These are phyloP conservation scores for Lachancea cidri DNA, from an alignment of 805 yeast genomes.

Conservation along the genomic window DNA sequence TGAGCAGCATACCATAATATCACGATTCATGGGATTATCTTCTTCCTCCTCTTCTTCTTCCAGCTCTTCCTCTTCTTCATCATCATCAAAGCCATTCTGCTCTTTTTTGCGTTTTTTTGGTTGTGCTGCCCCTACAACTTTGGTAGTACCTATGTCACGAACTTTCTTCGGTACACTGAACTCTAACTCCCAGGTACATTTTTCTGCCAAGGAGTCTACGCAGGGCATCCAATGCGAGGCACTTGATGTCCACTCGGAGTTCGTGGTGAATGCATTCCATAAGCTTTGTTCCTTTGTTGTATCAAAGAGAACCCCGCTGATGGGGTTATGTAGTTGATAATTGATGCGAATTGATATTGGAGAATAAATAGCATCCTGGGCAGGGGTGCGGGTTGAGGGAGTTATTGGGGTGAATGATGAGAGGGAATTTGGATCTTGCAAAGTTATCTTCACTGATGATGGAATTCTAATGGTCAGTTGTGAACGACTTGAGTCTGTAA, in stretches of 20 bases:
- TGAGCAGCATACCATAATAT: slow-evolving; percentile 63
- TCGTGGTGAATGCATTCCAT: slow-evolving; percentile 87
- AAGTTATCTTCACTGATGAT: slow-evolving; percentile 46
- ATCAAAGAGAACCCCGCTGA: slow-evolving; percentile 69
- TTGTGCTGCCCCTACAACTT: slow-evolving; percentile 28
- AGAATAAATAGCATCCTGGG: slow-evolving; percentile 50
- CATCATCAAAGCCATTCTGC: slow-evolving; percentile 8
- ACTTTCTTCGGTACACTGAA: slow-evolving; percentile 79
- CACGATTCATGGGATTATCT: slow-evolving; percentile 33
- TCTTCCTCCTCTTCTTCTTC: slow-evolving; percentile 28
- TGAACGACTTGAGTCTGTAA: slow-evolving; percentile 22
- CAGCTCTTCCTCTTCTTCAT: slow-evolving; percentile 33
- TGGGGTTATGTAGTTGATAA: slow-evolving; percentile 60
- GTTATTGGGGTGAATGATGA: slow-evolving; percentile 35
- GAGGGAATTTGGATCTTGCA: slow-evolving; percentile 45
- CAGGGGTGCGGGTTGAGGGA: slow-evolving; percentile 38
- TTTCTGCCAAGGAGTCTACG: slow-evolving; percentile 80
- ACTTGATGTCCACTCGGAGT: slow-evolving; percentile 69
- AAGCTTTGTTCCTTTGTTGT: slow-evolving; percentile 38
- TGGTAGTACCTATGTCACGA: slow-evolving; percentile 52
- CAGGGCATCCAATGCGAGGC: slow-evolving; percentile 99
- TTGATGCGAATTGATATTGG: slow-evolving; percentile 70
- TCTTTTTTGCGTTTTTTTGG: slow-evolving; percentile 6
- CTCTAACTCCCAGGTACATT: slow-evolving; percentile 88
- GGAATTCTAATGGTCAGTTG: slow-evolving; percentile 31